Evolutionary conservation across 2,329 filamentous ascomycete species (phyloP).

Genomic region (Fusarium nurragi): DNA sequence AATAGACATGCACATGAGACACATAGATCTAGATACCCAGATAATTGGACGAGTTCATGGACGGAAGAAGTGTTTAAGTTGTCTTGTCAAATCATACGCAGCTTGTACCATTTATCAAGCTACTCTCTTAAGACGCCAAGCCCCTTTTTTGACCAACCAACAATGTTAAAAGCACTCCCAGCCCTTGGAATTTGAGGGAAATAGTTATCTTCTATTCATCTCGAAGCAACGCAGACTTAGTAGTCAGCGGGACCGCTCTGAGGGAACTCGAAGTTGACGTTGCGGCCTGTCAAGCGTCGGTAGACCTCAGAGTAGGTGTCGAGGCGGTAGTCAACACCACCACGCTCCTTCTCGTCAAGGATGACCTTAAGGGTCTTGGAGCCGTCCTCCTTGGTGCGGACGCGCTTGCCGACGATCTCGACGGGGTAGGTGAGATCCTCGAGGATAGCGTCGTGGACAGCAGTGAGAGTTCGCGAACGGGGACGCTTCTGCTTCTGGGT

Average conservation of each 20-base stretch:
- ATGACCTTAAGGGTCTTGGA: conserved; percentile 99
- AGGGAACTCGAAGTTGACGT: conserved; percentile 98
- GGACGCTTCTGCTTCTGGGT: conserved; percentile 99
- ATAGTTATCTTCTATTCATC: conserved; percentile 27
- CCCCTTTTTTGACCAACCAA: conserved; percentile 56
- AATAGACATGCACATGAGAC: conserved; percentile 28
- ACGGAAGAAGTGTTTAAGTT: conserved; percentile 46
- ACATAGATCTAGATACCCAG: conserved; percentile 55
- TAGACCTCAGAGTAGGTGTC: conserved; percentile 99
- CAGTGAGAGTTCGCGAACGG: conserved; percentile 95
- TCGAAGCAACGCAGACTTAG: conserved; percentile 62
- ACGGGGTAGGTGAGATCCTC: conserved; percentile 98
- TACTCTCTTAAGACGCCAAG: conserved; percentile 61
- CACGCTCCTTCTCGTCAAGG: conserved; percentile 99
- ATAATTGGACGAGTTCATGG: conserved; percentile 41
- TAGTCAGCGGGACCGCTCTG: conserved; percentile 81
- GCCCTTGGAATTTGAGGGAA: conserved; percentile 30
- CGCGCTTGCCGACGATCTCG: conserved; percentile 99
- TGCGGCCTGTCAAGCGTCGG: conserved; percentile 95
- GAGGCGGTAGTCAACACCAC: conserved; percentile 98
- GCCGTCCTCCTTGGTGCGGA: conserved; percentile 98
- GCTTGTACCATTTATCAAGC: conserved; percentile 60
- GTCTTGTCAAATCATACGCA: conserved; percentile 54
- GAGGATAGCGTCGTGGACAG: conserved; percentile 98
- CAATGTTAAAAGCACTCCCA: conserved; percentile 50